These are phyloP conservation scores for Cardamine chenopodiifolia DNA, from an alignment of 345 rosid genomes.

Conservation along the genomic window DNA sequence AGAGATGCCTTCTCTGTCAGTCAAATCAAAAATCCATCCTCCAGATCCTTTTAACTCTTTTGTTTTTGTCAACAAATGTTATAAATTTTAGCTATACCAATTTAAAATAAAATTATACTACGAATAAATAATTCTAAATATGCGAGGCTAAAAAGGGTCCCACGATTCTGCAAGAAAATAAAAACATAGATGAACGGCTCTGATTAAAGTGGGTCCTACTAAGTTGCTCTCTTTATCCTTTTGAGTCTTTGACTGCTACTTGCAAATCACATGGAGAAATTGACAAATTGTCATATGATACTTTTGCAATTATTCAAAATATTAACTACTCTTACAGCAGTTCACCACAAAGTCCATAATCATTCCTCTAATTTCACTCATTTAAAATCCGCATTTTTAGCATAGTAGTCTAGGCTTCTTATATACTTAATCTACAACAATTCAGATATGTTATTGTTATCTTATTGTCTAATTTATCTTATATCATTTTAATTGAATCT, in stretches of 20 bases:
- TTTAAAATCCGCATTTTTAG: not conserved
- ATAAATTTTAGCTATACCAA: not conserved
- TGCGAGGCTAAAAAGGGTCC: constrained; percentile 10
- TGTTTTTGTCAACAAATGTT: not conserved
- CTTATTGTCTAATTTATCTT: not conserved
- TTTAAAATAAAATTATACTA: not conserved
- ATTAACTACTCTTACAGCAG: not conserved
- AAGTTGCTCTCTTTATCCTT: constrained; percentile 24
- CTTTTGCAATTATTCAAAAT: constrained; percentile 9
- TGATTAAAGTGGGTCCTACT: constrained; percentile 19
- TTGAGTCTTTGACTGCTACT: constrained; percentile 28
- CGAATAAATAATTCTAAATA: not conserved
- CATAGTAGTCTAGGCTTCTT: not conserved
- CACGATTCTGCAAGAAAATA: constrained; percentile 20
- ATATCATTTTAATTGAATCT: not conserved
- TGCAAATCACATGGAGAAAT: constrained; percentile 33
- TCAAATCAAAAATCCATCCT: constrained; percentile 34
- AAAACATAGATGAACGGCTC: constrained; percentile 26
- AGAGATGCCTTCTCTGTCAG: constrained; percentile 40
- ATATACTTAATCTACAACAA: not conserved
- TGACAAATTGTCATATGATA: constrained; percentile 18
- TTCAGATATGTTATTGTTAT: not conserved
- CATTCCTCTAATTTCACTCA: not conserved
- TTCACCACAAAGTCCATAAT: not conserved
- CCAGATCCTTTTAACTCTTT: constrained; percentile 6